Conservation (phyloP, 805 yeast species). For the Metschnikowia borealis region DNA sequence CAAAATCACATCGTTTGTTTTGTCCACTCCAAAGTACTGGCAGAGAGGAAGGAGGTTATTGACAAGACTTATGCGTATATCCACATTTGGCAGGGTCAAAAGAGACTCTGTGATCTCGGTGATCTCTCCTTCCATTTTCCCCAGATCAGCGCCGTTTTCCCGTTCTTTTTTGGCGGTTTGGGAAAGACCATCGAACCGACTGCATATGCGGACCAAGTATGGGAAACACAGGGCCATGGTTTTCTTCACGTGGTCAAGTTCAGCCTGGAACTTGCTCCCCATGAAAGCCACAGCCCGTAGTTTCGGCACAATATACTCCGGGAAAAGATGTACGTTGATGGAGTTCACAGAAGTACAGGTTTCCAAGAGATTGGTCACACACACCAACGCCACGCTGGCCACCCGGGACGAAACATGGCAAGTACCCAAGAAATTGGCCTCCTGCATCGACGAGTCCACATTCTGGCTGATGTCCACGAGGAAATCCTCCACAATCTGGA, state of each 20-base stretch:
- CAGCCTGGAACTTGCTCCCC: constrained; percentile 27
- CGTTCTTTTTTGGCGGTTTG: constrained; percentile 17
- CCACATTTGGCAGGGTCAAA: constrained; percentile 63
- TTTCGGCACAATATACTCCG: constrained; percentile 79
- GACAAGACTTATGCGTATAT: constrained; percentile 68
- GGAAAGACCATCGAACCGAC: constrained; percentile 37
- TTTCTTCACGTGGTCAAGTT: constrained; percentile 41
- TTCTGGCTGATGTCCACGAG: constrained; percentile 9
- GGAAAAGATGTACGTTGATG: constrained; percentile 69
- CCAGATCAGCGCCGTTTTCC: background rate
- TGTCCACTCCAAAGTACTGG: constrained; percentile 78
- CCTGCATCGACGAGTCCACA: background rate
- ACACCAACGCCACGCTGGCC: constrained; percentile 59
- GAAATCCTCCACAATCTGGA: constrained; percentile 65
- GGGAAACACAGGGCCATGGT: constrained; percentile 75
- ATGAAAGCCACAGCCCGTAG: constrained; percentile 30
- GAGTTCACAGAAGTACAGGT: constrained; percentile 66
- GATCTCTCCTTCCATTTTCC: constrained; percentile 35
- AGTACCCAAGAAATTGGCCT: constrained; percentile 2
- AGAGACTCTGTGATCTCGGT: constrained; percentile 62
- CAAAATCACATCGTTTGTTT: constrained; percentile 80
- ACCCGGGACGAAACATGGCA: constrained; percentile 49
- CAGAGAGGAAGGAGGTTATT: constrained; percentile 73
- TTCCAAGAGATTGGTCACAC: constrained; percentile 62
- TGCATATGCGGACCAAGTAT: constrained; percentile 59